Evolutionary conservation across 1,284 basidiomycete genomes (phyloP), one percentile per base, ranked within the genome.

Genomic region (Microstroma glucosiphilum): DNA sequence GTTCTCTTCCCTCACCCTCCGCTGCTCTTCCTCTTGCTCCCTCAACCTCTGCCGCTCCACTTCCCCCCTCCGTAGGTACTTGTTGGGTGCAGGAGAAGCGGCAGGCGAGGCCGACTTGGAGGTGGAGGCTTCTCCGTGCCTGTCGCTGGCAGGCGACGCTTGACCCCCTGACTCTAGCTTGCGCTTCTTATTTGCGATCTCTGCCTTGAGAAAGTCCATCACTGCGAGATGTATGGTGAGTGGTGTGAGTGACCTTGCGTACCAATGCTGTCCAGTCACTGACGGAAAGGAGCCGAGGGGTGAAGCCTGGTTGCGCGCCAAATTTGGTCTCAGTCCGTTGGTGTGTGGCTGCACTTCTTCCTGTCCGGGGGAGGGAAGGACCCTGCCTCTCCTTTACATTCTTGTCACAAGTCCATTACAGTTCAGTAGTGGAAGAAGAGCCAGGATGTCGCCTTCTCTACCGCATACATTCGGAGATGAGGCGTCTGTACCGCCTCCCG

Each of bases 181-280:
- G 72, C 92, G 88, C 80, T 96, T 96, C 62, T 85, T 81, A 61
- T 62, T 62, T 23, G 87, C 88, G 67, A 97, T 89, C 81, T 94
- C 91, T 61, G 91, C 87, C 73, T 89, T 90, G 73, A 93, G 86
- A 26, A 86, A 86, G 76, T 93, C 88, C 91, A 93, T 93, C 30
- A 37, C 4, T 40, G 62, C 8, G 26, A 11, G 46, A 30, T 30
- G 19, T 2, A 13, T 13, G 25, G 13, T 6, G 41, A 17, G 56
- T 0, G 15, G 43, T n/a, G 43, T 48, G 43, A 21, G 43, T 17
- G 43, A 6, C 3, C 21, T 6, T 48, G 3, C 13, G 43, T 48
- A 12, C 30, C 30, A 37, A 9, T 37, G 30, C 3, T 3, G 30
- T 9, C 30, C 30, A n/a, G n/a, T n/a, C n/a, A 37, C 30, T 37